These are phyloP conservation scores for Rhizophagus prolifer DNA, from an alignment of 192 early-diverging fungal genomes.

Conservation along the genomic window DNA sequence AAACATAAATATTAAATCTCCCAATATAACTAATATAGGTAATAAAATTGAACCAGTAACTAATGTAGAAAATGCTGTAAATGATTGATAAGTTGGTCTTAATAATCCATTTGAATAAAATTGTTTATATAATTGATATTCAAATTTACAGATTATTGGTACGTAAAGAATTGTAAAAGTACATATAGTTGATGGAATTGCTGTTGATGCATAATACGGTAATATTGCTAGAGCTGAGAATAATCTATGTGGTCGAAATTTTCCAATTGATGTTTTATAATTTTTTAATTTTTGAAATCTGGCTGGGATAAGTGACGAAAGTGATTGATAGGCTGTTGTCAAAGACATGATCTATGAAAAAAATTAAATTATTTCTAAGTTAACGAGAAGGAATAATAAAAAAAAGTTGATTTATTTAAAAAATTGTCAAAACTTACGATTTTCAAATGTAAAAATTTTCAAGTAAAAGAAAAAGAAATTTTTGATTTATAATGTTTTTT, in stretches of 20 bases:
- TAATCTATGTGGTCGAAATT: background rate
- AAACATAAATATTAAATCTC: background rate
- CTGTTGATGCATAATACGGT: background rate
- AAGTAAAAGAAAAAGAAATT: too few relatives aligned
- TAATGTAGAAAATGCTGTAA: background rate
- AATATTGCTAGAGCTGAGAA: background rate
- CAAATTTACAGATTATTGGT: slow-evolving; percentile 9
- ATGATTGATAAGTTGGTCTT: background rate
- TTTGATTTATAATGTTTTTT: too few relatives aligned
- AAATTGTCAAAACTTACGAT: too few relatives aligned
- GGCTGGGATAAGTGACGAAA: background rate
- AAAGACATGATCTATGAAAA: too few relatives aligned
- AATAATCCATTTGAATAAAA: background rate
- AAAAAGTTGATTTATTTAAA: too few relatives aligned
- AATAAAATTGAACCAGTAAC: background rate
- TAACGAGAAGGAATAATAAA: too few relatives aligned
- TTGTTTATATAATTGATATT: background rate
- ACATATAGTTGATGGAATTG: background rate
- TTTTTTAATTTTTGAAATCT: background rate
- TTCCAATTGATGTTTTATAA: background rate
- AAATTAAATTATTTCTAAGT: too few relatives aligned
- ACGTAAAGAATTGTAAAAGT: slow-evolving; percentile 1
- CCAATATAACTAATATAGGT: background rate
- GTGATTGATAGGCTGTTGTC: too few relatives aligned
- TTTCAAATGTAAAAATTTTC: too few relatives aligned